A percentile compares a stretch with the other conserved stretches of the same genome.
Conservation (phyloP, 2,329 filamentous ascomycete genomes). For the Capronia epimyces region DNA sequence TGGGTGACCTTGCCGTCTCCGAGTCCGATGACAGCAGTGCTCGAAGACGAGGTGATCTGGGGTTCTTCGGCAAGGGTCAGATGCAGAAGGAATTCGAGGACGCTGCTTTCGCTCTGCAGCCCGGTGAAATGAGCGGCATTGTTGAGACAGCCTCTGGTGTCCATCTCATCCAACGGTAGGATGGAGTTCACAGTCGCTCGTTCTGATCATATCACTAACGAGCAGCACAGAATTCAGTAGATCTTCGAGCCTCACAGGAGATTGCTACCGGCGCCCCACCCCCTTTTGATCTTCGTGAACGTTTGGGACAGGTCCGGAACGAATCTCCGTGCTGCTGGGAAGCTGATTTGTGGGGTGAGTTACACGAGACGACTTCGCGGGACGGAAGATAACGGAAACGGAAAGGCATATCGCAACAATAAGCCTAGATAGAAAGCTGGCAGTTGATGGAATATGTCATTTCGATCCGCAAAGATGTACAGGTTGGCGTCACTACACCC, state of each 20-base stretch:
- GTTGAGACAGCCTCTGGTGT: slow-evolving; percentile 91
- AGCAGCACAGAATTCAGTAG: slow-evolving; percentile 19
- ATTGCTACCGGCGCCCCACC: background rate
- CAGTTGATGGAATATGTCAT: background rate
- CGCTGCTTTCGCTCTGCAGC: slow-evolving; percentile 81
- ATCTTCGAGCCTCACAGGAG: background rate
- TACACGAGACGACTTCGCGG: background rate
- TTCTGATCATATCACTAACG: slow-evolving; percentile 7
- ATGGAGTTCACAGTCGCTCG: background rate
- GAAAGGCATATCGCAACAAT: background rate
- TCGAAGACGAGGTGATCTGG: slow-evolving; percentile 87
- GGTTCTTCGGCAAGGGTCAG: slow-evolving; percentile 87
- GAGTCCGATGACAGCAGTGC: slow-evolving; percentile 97
- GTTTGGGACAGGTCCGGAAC: background rate
- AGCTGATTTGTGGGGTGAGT: background rate
- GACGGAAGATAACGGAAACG: background rate
- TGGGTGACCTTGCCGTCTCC: slow-evolving; percentile 78
- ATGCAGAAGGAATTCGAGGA: slow-evolving; percentile 99
- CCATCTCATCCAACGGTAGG: slow-evolving; percentile 90
- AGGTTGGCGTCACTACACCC: background rate
- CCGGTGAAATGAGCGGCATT: slow-evolving; percentile 77
- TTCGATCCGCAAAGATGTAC: background rate
- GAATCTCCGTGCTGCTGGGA: background rate
- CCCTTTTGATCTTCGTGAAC: background rate
- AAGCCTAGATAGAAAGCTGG: background rate